phyloP scores from a whole-genome alignment of 495 filamentous ascomycete species.

The Xylaria telfairii region DNA sequence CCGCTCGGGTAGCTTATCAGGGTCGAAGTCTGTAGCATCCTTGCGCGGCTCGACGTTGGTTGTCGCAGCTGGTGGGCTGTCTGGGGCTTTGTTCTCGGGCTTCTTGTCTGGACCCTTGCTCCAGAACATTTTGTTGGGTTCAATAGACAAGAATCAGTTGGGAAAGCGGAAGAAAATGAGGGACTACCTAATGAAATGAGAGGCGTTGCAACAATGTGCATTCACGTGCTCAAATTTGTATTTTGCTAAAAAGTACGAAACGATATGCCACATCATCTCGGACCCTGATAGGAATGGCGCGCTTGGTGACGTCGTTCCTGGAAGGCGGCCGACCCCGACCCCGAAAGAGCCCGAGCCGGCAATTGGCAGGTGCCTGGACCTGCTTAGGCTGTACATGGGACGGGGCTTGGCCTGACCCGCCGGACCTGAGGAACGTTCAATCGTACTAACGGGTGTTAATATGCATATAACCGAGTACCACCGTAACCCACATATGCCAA shows the following conservation, averaged over 20 bases:
- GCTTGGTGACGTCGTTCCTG: constrained; percentile 35
- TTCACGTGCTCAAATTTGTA: neutral
- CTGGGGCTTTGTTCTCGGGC: constrained; percentile 37
- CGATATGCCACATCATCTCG: too few relatives aligned
- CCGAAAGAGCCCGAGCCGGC: neutral
- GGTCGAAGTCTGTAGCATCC: constrained; percentile 44
- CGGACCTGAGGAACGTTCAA: neutral
- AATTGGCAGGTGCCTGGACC: too few relatives aligned
- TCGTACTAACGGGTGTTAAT: neutral
- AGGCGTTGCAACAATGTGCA: neutral
- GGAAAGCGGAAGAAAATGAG: neutral
- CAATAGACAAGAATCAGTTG: neutral
- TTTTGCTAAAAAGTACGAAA: neutral
- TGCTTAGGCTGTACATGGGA: too few relatives aligned
- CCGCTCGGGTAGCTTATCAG: constrained; percentile 59
- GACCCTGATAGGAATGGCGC: neutral
- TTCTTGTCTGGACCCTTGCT: constrained; percentile 49
- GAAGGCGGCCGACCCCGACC: neutral
- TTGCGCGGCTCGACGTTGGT: constrained; percentile 41
- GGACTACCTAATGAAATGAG: neutral
- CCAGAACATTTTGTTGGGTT: constrained; percentile 44
- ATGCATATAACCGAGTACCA: neutral
- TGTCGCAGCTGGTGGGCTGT: constrained; percentile 32
- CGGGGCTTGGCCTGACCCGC: neutral
- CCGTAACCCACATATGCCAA: constrained; percentile 9